Base-by-base conservation (phyloP, 1,139 yeast species). In the Lodderomyces orthopsilosis region DNA sequence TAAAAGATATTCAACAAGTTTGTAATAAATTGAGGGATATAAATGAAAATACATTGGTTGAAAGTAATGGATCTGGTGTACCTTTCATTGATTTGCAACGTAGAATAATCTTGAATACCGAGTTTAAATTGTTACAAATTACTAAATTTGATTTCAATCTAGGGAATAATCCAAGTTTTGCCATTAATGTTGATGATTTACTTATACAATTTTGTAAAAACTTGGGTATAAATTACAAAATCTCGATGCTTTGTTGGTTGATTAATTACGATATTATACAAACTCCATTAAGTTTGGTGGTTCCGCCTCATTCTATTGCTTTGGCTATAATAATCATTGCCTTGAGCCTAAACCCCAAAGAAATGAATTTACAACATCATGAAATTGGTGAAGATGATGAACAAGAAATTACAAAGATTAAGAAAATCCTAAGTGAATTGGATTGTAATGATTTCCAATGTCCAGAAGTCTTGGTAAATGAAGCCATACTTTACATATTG, bases 291-390 rank as follows among this genome's bases (percentile, higher is more conserved):
- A 77, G 83, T 14, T 63, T 93, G 33, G 82, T 80, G 57, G 74
- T 80, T 13, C 95, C 98, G 1, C 84, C 91, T 2, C 95, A 90
- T 59, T 77, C 86, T 34, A 79, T 85, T 38, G 94, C 97, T 0
- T 61, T 89, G 44, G 88, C 91, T 1, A 77, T 82, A 24, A 63
- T 73, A 14, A 71, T 72, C 26, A 65, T 74, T 6, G 59, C 74
- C 2, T 61, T 72, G 37, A 70, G 72, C 48, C 57, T 73, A 37
- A 68, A 70, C 43, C 75, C 76, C 1, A 53, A 55, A 28, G 74
- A 70, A 38, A 53, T 74, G 35, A 48, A 49, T 7, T 52, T 57
- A 17, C 58, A 52, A 28, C 59, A 58, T 44, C 52, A 54, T 28
- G 51, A 46, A 35, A 23, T 41, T 6, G 44, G 36, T n/a, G 42